Evolutionary conservation across 1,139 yeast species (phyloP).

Genomic region (Martiniozyma asiatica): DNA sequence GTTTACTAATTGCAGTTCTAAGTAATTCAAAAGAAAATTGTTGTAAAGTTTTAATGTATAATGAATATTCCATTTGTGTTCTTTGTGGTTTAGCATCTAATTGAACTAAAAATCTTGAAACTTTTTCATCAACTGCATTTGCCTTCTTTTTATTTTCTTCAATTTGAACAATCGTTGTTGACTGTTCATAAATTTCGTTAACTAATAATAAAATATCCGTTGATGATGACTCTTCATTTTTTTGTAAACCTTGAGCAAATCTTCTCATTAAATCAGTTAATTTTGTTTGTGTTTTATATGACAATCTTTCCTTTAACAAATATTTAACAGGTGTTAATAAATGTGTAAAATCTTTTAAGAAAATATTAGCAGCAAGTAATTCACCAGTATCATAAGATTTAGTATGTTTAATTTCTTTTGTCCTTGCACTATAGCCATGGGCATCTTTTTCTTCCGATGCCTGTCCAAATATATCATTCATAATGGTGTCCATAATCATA

Average conservation of each 20-base stretch:
- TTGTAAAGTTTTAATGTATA: conserved; percentile 49
- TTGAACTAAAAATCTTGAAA: conserved; percentile 53
- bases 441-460: conserved; percentile 94
- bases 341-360: conserved; percentile 45
- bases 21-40: conserved; percentile 71
- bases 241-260: conserved; percentile 64
- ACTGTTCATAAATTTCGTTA: conserved; percentile 57
- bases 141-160: conserved; percentile 15
- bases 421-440: conserved; percentile 75
- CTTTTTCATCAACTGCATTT: conserved; percentile 21
- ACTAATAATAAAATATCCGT: conserved; percentile 58
- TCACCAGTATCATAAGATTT: conserved; percentile 87
- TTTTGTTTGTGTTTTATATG: conserved; percentile 59
- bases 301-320: conserved; percentile 53
- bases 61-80: conserved; percentile 38
- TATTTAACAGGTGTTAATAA: conserved; percentile 62
- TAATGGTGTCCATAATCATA: conserved; percentile 56
- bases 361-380: conserved; percentile 53
- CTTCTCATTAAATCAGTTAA: conserved; percentile 71
- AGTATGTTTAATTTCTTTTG: conserved; percentile 84
- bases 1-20: conserved; percentile 57
- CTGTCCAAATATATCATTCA: conserved; percentile 90
- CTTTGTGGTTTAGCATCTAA: conserved; percentile 46
- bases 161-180: conserved; percentile 26
- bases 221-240: conserved; percentile 50